Percentiles rank a stretch among this genome's conserved stretches.
Conservation (phyloP, 2,329 filamentous ascomycete species). For the Cadophora gregata region DNA sequence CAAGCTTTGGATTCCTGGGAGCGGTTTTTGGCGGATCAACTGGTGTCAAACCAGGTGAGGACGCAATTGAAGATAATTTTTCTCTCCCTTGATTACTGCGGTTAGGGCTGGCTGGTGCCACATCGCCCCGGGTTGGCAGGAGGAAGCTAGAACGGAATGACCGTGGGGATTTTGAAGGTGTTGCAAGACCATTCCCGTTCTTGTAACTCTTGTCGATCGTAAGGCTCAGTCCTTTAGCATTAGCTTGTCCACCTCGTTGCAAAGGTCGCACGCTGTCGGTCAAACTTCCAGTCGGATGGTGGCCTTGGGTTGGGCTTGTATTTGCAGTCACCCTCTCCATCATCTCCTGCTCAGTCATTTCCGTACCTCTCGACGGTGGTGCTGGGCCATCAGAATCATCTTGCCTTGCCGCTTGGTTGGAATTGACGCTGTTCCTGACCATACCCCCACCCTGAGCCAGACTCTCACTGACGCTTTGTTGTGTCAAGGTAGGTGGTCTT, state of each 20-base stretch:
- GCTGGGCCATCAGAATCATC: constrained; percentile 60
- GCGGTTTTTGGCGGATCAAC: constrained; percentile 48
- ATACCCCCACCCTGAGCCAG: constrained; percentile 51
- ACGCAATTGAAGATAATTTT: constrained; percentile 81
- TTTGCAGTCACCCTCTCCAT: constrained; percentile 75
- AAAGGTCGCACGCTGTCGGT: constrained; percentile 82
- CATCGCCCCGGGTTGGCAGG: constrained; percentile 62
- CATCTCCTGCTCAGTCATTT: constrained; percentile 76
- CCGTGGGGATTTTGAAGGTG: constrained; percentile 72
- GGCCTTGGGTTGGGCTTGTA: constrained; percentile 71
- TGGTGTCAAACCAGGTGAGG: constrained; percentile 69
- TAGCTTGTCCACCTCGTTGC: constrained; percentile 43
- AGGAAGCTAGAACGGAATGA: constrained; percentile 81
- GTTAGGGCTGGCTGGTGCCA: constrained; percentile 54
- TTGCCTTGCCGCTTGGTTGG: constrained; percentile 49
- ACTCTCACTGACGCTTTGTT: constrained; percentile 47
- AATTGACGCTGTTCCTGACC: constrained; percentile 63
- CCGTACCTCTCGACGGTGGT: constrained; percentile 79
- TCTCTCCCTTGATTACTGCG: constrained; percentile 73
- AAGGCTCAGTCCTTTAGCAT: constrained; percentile 54
- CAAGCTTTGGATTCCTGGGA: constrained; percentile 50
- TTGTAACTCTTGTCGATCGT: constrained; percentile 67
- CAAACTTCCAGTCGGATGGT: constrained; percentile 64
- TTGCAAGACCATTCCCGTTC: constrained; percentile 57
- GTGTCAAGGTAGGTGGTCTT: constrained; percentile 49